Conservation (phyloP, 2,329 filamentous ascomycete species). For the Botryosphaeria dothidea region DNA sequence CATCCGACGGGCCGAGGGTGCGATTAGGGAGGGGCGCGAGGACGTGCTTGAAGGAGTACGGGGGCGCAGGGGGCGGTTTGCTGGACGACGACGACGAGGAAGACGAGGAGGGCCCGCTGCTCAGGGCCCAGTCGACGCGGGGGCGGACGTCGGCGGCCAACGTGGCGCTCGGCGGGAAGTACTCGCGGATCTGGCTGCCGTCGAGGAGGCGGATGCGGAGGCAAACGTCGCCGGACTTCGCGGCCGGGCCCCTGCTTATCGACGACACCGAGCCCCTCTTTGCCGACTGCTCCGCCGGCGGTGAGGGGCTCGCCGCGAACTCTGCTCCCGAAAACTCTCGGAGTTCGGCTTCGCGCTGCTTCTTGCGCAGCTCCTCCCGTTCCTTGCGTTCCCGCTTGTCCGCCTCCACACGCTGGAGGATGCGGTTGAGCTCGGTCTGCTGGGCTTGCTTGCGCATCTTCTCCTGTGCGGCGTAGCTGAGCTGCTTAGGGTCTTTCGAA, state of each 20-base stretch:
- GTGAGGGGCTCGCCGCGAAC: neutral
- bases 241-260: constrained; percentile 27
- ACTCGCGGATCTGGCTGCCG: constrained; percentile 73
- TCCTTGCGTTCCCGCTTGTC: constrained; percentile 69
- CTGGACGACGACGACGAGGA: constrained; percentile 26
- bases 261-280: constrained; percentile 6
- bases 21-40: constrained; percentile 75
- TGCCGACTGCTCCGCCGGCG: neutral
- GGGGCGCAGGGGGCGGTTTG: constrained; percentile 39
- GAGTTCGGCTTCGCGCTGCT: constrained; percentile 30
- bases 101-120: constrained; percentile 20
- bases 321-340: neutral
- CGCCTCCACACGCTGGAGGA: constrained; percentile 73
- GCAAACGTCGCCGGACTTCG: constrained; percentile 34
- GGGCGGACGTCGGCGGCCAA: constrained; percentile 67
- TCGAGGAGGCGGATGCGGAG: constrained; percentile 83
- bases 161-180: constrained; percentile 66
- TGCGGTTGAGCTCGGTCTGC: constrained; percentile 67
- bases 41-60: constrained; percentile 84
- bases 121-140: constrained; percentile 71
- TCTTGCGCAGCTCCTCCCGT: constrained; percentile 34
- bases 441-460: constrained; percentile 65
- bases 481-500: constrained; percentile 39
- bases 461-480: constrained; percentile 55
- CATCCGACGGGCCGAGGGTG: constrained; percentile 73